phyloP scores from a whole-genome alignment of 1,139 yeast species.

The Blastobotrys aristatus region DNA sequence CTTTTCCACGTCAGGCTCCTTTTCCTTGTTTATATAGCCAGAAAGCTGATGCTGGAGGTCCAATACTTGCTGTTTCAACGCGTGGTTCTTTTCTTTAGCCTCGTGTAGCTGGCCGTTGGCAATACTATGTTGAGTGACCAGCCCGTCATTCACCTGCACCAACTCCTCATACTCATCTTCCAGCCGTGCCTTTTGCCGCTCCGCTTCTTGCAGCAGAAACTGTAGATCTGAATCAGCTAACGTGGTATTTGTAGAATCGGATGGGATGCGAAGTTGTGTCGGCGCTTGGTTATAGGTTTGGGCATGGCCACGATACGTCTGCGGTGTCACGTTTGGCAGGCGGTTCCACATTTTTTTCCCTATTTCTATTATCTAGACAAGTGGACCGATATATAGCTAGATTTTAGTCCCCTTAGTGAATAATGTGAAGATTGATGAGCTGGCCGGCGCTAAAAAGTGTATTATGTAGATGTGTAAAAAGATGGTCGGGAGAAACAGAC shows the following conservation, averaged over 20 bases:
- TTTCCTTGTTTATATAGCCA: neutral
- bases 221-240: neutral
- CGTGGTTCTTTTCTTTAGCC: neutral
- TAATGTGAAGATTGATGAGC: no score
- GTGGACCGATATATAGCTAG: neutral
- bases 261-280: neutral
- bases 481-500: no score
- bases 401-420: neutral
- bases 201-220: constrained; percentile 5
- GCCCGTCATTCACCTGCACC: neutral
- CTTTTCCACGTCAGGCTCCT: neutral
- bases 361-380: no score
- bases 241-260: neutral
- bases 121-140: neutral
- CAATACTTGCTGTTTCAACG: neutral
- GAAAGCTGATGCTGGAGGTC: neutral
- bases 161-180: constrained; percentile 2
- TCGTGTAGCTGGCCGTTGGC: neutral
- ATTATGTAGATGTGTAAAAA: no score
- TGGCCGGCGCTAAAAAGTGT: no score
- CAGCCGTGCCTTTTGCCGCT: constrained; percentile 4
- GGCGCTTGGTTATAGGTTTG: neutral
- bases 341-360: no score
- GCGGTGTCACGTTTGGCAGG: neutral
- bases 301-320: neutral